Base-by-base conservation (phyloP, 495 filamentous ascomycete genomes). In the Neurospora sp. region DNA sequence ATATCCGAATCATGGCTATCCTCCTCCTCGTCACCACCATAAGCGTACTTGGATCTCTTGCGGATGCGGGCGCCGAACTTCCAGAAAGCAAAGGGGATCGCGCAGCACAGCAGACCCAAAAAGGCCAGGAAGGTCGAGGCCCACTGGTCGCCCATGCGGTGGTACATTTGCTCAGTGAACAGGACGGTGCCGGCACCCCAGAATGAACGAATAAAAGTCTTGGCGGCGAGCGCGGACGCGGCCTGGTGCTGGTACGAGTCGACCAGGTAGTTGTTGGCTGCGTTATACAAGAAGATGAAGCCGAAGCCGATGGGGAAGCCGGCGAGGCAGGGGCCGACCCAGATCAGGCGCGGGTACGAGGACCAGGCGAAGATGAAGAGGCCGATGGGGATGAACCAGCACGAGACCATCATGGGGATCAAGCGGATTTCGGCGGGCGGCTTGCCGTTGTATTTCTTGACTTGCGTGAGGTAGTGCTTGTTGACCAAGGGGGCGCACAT, bases 301-400 rank as follows among this genome's bases (percentile, higher is more conserved):
- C 92, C 92, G 78, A 94, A 94, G 8, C 92, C 93, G 70, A 94
- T 88, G 9, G 92, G 91, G 75, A 90, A 89, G 42, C 92, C 92
- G 35, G 89, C 92, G 14, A 96, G 83, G 3, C 85, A 84, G 3
- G 92, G 91, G 0, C 91, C 93, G 68, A 89, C 84, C 92, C 92
- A 94, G 75, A 81, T 85, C 3, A 94, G 75, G 0, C 71, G 71
- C 6, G 87, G 84, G 79, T 91, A 94, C 0, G 90, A 92, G 3
- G 91, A 88, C 93, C 93, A 94, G 41, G 91, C 93, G 80, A 95
- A 95, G 79, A 94, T 92, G 81, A 95, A 94, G 7, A 94, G 82
- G 14, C 91, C 91, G 68, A 92, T 83, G 0, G 92, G 91, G 76
- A 94, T 88, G 74, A 88, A 86, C 91, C 92, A 94, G 85, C 92